phyloP scores from a whole-genome alignment of 2,329 filamentous ascomycete genomes.

The Fusarium humuli region DNA sequence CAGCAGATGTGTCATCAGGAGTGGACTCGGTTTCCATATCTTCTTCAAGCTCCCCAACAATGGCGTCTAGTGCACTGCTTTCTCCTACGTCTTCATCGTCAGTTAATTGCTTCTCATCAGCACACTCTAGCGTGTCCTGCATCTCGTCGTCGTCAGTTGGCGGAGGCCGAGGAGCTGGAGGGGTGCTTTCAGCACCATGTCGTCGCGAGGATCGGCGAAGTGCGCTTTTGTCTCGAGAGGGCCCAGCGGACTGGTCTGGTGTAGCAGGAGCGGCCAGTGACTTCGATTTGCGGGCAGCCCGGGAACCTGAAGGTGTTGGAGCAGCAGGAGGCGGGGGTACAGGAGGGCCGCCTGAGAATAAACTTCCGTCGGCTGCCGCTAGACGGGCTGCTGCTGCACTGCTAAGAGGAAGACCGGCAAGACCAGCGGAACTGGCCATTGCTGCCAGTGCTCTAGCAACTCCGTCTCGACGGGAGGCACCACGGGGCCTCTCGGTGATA shows the following conservation, averaged over 20 bases:
- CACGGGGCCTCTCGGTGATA: slow-evolving; percentile 75
- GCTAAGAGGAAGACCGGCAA: slow-evolving; percentile 69
- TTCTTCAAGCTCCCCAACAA: slow-evolving; percentile 91
- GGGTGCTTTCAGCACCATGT: slow-evolving; percentile 64
- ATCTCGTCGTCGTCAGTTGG: slow-evolving; percentile 70
- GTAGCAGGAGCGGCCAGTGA: slow-evolving; percentile 60
- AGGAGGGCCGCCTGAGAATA: slow-evolving; percentile 54
- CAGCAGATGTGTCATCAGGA: slow-evolving; percentile 80
- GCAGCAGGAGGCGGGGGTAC: slow-evolving; percentile 53
- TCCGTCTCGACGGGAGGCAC: slow-evolving; percentile 69
- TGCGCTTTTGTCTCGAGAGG: slow-evolving; percentile 68
- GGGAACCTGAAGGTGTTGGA: slow-evolving; percentile 58
- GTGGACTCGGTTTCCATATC: slow-evolving; percentile 77
- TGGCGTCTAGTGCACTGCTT: slow-evolving; percentile 77
- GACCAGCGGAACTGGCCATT: slow-evolving; percentile 77
- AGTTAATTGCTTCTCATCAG: slow-evolving; percentile 87
- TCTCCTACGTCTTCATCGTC: slow-evolving; percentile 77
- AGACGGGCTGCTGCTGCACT: slow-evolving; percentile 60
- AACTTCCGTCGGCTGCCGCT: slow-evolving; percentile 52
- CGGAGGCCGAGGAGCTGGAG: slow-evolving; percentile 62
- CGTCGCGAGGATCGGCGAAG: slow-evolving; percentile 74
- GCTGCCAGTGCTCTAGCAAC: slow-evolving; percentile 78
- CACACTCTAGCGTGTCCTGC: slow-evolving; percentile 85
- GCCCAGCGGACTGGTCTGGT: slow-evolving; percentile 59
- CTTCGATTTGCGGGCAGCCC: slow-evolving; percentile 60